Base-by-base conservation (phyloP, 257 asterid genomes). In the Solanum chilense region DNA sequence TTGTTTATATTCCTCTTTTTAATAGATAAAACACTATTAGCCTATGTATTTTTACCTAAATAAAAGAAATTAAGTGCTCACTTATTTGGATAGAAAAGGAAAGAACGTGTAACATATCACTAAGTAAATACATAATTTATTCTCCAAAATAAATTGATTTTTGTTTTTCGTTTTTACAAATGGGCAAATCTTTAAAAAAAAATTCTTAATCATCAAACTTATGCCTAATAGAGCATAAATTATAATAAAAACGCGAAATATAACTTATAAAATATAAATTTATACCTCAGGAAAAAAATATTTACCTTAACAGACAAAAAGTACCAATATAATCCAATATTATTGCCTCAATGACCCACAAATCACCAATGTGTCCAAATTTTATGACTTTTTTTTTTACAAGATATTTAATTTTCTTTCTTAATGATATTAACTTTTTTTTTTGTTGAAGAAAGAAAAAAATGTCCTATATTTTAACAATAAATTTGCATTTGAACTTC, bases 271-370 rank as follows among this genome's bases (percentile, higher is more conserved):
- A 14, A 29, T 7, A 68, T 14, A 27, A 13, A 13, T 29, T 27
- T 68, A 68, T 66, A 27, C 39, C 7, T 62, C 0, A 11, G 0
- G 1, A 3, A 0, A 23, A 62, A 62, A 2, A n/a, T n/a, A 68
- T 27, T 68, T 68, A 31, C 10, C 20, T 66, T 25, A 7, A 4
- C 2, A 5, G 18, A 7, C n/a, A 56, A 66, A 58, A 66, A 27
- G 74, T 68, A 29, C 39, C 35, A 33, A 33, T 1, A 25, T 27
- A 6, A 68, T 7, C 3, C 75, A 85, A 85, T 81, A 66, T 58
- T 77, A 64, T 87, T 80, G 90, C 42, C 81, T 89, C 70, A 39
- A 77, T 87, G 91, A 88, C 74, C 92, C 90, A 90, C 87, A 62
- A 47, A 87, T 73, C 84, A 83, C 85, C 89, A 80, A 85, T 56